Evolutionary conservation across 345 rosid genomes (phyloP), one percentile per base, ranked within the genome.

Genomic region (Brassica nigra): DNA sequence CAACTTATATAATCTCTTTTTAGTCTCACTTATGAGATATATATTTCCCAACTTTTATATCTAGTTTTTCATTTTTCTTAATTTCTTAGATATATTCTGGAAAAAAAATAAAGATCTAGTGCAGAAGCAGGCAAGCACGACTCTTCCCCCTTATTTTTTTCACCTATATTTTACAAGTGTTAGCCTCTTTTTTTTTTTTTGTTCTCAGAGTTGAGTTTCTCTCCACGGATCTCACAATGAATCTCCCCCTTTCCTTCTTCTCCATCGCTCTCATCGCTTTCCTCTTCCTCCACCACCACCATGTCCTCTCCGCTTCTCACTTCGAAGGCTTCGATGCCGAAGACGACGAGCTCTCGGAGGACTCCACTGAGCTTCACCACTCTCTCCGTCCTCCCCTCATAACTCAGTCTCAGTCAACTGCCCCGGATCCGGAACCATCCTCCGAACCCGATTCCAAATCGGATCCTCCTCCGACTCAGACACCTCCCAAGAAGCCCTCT

Each of bases 291-390:
- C 70, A 75, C 49, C 76, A 65, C 16, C 76, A 65, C 15, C 76
- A 4, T 33, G 80, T 77, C 36, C 77, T 78, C 79, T 85, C 88
- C 11, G 82, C 87, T 81, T 91, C 99, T 36, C 95, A 92, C 82
- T 95, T 95, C 81, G 99, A 95, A 87, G 99, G 99, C 7, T 95
- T 95, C 66, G 99, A 95, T n/a, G 95, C 89, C 29, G 95, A 92
- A 47, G 98, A 92, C 28, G 91, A 87, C 55, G 90, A 87, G 58
- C 74, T 70, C 57, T 47, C 76, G 2, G 89, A 87, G 9, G 87
- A 88, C 16, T 44, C 83, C 39, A 54, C 80, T 8, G 85, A 88
- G 39, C 87, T 88, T 73, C 77, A 76, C 68, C 83, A 74, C 69
- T 76, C 86, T 2, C 84, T 87, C 81, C 80, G 80, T 80, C 84